Evolutionary conservation across 352 stramenopile species (phyloP).

Genomic region (Pilasporangium apinafurcum): DNA sequence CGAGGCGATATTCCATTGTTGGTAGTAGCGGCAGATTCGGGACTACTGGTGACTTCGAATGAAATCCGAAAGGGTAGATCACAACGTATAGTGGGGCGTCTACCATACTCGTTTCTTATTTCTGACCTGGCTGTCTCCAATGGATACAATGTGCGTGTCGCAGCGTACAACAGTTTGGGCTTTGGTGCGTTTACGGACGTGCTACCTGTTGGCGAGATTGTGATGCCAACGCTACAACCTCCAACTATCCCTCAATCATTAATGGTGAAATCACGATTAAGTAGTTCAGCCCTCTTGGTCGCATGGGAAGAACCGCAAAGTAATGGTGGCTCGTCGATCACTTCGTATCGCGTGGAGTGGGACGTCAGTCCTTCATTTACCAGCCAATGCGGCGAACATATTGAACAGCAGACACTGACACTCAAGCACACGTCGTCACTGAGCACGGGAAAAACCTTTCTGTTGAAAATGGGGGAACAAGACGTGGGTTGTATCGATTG

Average conservation of each 20-base stretch:
- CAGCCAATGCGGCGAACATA: constrained; percentile 60
- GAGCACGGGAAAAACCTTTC: constrained; percentile 10
- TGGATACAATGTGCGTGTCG: constrained; percentile 87
- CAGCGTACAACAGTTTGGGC: constrained; percentile 92
- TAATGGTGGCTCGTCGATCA: constrained; percentile 75
- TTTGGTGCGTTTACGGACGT: constrained; percentile 82
- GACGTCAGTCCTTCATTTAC: constrained; percentile 87
- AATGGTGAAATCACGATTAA: constrained; percentile 63
- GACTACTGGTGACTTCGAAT: constrained; percentile 3
- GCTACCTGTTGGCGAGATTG: no score
- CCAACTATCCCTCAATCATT: constrained; percentile 76
- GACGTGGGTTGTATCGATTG: constrained; percentile 35
- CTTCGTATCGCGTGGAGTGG: constrained; percentile 94
- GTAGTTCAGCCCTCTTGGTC: constrained; percentile 48
- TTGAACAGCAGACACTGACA: constrained; percentile 60
- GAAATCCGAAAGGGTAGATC: constrained; percentile 48
- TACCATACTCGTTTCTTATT: constrained; percentile 84
- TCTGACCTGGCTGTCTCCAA: constrained; percentile 60
- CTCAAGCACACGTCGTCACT: constrained; percentile 12
- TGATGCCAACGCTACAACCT: constrained; percentile 32
- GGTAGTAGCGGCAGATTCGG: not conserved
- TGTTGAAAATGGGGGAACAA: constrained; percentile 14
- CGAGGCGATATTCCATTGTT: constrained; percentile 45
- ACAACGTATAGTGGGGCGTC: constrained; percentile 56
- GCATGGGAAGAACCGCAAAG: constrained; percentile 74